Percentiles rank a stretch among this genome's conserved stretches.
These are phyloP conservation scores for Tuber aestivum DNA, from an alignment of 495 filamentous ascomycete species.

Conservation along the genomic window DNA sequence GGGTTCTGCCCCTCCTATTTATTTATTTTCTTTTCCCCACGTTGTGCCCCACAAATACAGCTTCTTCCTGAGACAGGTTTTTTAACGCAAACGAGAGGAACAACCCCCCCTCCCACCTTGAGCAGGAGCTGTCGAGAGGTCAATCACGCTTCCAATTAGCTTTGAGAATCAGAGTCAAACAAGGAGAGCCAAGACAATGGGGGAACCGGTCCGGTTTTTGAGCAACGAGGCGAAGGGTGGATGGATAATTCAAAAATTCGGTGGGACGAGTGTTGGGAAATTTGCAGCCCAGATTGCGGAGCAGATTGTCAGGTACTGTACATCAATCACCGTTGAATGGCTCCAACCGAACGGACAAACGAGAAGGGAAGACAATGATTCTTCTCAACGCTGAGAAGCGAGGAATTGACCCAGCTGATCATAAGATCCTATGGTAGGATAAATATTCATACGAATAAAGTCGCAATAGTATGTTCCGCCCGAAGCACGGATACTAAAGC, in stretches of 20 bases:
- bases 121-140: neutral
- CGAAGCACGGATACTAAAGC: conserved; percentile 84
- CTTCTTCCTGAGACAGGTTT: too few species aligned
- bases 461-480: conserved; percentile 91
- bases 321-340: neutral
- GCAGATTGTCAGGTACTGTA: conserved; percentile 70
- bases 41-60: too few species aligned
- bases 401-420: neutral
- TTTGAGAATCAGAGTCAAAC: neutral
- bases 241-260: conserved; percentile 84
- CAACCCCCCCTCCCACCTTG: neutral
- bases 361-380: neutral
- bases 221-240: conserved; percentile 36
- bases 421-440: neutral
- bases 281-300: conserved; percentile 67
- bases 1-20: neutral
- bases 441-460: conserved; percentile 47
- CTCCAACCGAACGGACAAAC: neutral
- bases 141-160: neutral
- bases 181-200: neutral
- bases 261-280: conserved; percentile 76
- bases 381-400: neutral
- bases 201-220: neutral
- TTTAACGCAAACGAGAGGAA: neutral
- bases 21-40: too few species aligned